A percentile compares a stretch with the other conserved stretches of the same genome.
Evolutionary conservation across 495 filamentous ascomycete genomes (phyloP).

Genomic region (Echria macrotheca): DNA sequence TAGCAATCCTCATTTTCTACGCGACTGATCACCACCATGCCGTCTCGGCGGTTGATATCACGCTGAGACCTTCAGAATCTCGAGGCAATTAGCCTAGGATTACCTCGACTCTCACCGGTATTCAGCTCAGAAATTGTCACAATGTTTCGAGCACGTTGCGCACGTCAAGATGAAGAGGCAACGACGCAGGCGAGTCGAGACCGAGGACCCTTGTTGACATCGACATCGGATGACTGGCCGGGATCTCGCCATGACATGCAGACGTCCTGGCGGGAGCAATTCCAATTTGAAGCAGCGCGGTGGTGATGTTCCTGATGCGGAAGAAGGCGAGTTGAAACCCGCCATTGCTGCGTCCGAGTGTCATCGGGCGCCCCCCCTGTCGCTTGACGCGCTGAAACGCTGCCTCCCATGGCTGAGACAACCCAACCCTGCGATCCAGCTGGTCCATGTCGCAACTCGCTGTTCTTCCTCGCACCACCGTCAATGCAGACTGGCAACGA

Average conservation of each 20-base stretch:
- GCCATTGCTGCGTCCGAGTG: constrained; percentile 8
- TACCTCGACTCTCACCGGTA: too few relatives aligned
- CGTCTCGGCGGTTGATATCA: constrained; percentile 7
- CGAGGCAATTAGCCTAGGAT: too few relatives aligned
- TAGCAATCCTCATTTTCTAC: constrained; percentile 12
- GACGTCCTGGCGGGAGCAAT: neutral
- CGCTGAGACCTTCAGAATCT: neutral
- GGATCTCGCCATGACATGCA: neutral
- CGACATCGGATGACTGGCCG: neutral
- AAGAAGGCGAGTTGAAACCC: constrained; percentile 4
- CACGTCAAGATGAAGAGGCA: too few relatives aligned
- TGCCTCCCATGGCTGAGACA: constrained; percentile 22
- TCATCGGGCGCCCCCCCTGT: constrained; percentile 3
- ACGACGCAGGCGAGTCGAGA: too few relatives aligned
- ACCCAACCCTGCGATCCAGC: constrained; percentile 15
- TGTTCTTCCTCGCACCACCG: constrained; percentile 9
- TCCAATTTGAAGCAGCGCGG: neutral
- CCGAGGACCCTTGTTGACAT: neutral
- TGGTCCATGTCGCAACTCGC: constrained; percentile 5
- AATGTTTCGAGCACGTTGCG: too few relatives aligned
- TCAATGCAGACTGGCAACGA: constrained; percentile 16
- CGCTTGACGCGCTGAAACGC: constrained; percentile 21
- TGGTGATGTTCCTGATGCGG: neutral
- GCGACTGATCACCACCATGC: constrained; percentile 25
- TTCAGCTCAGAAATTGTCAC: too few relatives aligned